Conservation (phyloP, 148 eudicot species). For the Vaccinium corymbosum region DNA sequence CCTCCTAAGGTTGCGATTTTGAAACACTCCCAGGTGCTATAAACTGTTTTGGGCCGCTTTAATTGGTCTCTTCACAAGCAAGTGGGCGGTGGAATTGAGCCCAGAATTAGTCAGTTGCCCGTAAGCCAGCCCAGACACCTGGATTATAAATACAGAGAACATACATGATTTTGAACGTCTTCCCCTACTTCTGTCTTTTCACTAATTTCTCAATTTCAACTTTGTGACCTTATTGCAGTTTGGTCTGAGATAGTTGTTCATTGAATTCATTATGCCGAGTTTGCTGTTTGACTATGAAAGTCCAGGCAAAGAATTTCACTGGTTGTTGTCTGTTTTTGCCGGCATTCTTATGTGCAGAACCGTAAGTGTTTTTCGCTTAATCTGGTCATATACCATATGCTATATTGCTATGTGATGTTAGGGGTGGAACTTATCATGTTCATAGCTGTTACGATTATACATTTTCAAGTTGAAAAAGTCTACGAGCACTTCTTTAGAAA, state of each 20-base stretch:
- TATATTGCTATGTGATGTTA: not conserved
- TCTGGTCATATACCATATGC: not conserved
- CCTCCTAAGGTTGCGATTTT: no score
- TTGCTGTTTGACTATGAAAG: conserved; percentile 1
- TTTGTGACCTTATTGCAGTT: not conserved
- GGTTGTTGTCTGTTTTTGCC: conserved; percentile 20
- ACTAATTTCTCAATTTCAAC: not conserved
- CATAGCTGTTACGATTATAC: not conserved
- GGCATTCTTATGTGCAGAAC: conserved; percentile 25
- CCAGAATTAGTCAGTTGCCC: no score
- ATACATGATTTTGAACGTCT: not conserved
- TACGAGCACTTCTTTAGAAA: no score
- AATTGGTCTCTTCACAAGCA: no score
- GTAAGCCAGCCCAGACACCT: no score
- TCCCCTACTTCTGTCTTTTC: no score
- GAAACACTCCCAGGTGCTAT: no score
- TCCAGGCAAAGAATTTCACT: conserved; percentile 12
- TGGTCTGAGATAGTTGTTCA: not conserved
- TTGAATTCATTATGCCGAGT: not conserved
- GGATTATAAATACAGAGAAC: no score
- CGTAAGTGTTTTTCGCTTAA: conserved; percentile 6
- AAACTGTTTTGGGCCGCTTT: no score
- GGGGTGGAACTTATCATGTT: not conserved
- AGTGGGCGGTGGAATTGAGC: no score
- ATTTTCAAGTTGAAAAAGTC: not conserved